Evolutionary conservation across 2,329 filamentous ascomycete species (phyloP).

Genomic region (Aspergillus cejpii): DNA sequence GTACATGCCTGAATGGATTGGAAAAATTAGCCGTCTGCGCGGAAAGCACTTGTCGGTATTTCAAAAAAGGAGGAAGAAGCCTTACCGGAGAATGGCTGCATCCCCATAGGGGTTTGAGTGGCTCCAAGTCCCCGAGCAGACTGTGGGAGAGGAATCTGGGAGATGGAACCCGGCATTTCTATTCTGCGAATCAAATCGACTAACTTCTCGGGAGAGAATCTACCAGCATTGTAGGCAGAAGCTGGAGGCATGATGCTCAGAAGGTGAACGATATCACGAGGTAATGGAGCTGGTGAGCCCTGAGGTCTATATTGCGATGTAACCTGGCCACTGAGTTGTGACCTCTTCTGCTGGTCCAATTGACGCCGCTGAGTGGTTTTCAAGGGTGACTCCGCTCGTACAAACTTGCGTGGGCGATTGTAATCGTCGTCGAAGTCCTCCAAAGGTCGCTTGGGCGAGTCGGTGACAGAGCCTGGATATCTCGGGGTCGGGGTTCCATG

Average conservation of each 20-base stretch:
- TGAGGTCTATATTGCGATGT: slow-evolving; percentile 46
- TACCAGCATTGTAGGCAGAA: slow-evolving; percentile 62
- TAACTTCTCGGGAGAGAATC: slow-evolving; percentile 64
- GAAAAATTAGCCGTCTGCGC: slow-evolving; percentile 4
- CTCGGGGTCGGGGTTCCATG: slow-evolving; percentile 34
- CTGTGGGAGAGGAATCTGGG: slow-evolving; percentile 35
- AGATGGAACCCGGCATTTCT: slow-evolving; percentile 53
- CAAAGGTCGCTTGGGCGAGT: slow-evolving; percentile 52
- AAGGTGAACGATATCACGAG: slow-evolving; percentile 57
- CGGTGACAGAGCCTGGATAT: slow-evolving; percentile 33
- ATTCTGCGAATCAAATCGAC: slow-evolving; percentile 66
- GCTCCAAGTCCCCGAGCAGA: slow-evolving; percentile 27
- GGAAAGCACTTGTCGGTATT: neutral
- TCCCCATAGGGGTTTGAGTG: slow-evolving; percentile 18
- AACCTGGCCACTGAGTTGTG: slow-evolving; percentile 27
- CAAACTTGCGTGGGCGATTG: slow-evolving; percentile 75
- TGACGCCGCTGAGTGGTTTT: slow-evolving; percentile 85
- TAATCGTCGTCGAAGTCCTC: slow-evolving; percentile 67
- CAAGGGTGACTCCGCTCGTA: slow-evolving; percentile 82
- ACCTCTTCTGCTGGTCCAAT: slow-evolving; percentile 64
- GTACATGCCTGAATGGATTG: slow-evolving; percentile 7
- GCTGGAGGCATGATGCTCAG: slow-evolving; percentile 69
- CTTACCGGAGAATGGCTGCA: slow-evolving; percentile 34
- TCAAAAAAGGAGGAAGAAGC: neutral
- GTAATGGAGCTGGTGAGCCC: slow-evolving; percentile 58